phyloP scores from a whole-genome alignment of 2,329 filamentous ascomycete genomes.

The Claviceps sp. region DNA sequence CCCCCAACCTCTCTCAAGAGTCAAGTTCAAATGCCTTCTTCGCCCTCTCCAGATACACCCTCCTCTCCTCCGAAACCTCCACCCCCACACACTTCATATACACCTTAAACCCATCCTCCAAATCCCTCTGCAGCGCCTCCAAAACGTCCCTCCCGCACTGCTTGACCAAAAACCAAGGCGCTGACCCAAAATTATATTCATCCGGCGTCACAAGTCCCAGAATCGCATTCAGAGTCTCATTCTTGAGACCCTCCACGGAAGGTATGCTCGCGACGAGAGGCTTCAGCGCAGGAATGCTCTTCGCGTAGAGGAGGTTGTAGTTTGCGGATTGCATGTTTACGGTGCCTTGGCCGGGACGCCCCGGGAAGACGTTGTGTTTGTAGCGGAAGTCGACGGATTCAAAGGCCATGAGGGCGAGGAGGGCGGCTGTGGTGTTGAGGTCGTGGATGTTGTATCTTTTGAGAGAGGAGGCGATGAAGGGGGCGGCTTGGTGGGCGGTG shows the following conservation, averaged over 20 bases:
- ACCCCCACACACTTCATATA: conserved; percentile 38
- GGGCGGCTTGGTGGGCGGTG: conserved; percentile 48
- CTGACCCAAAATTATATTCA: conserved; percentile 40
- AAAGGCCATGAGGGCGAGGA: conserved; percentile 57
- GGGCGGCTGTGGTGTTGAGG: conserved; percentile 50
- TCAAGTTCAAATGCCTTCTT: conserved; percentile 33
- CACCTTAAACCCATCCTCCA: conserved; percentile 27
- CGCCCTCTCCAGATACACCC: conserved; percentile 29
- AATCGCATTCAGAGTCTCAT: conserved; percentile 23
- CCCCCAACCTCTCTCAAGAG: not conserved
- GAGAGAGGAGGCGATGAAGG: conserved; percentile 43
- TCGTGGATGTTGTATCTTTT: conserved; percentile 39
- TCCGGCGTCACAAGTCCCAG: conserved; percentile 32
- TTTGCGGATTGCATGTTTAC: conserved; percentile 37
- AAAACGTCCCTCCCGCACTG: conserved; percentile 26
- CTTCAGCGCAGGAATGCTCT: conserved; percentile 25
- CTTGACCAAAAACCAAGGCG: conserved; percentile 35
- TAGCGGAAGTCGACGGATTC: conserved; percentile 59
- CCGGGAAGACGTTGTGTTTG: conserved; percentile 49
- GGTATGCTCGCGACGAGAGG: conserved; percentile 18
- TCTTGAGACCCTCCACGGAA: not conserved
- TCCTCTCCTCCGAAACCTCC: conserved; percentile 17
- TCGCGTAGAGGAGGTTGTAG: conserved; percentile 36
- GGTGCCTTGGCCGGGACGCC: conserved; percentile 57
- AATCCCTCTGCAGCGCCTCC: conserved; percentile 19